Conservation (phyloP, 345 rosid species). For the Erodium maritimum region DNA sequence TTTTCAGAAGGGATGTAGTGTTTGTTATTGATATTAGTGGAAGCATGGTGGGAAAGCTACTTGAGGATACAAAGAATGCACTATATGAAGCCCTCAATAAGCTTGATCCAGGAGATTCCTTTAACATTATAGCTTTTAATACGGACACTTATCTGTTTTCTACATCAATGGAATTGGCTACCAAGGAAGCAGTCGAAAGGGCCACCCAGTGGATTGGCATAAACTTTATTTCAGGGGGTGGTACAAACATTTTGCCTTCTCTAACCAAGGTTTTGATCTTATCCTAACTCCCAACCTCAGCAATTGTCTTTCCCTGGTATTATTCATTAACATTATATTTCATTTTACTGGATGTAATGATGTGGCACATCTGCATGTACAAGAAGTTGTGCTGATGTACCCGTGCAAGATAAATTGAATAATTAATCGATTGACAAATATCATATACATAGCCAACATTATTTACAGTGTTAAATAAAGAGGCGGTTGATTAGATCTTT, state of each 20-base stretch:
- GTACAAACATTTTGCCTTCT: conserved; percentile 63
- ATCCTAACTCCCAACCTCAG: background rate
- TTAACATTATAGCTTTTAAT: conserved; percentile 72
- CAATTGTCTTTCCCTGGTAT: background rate
- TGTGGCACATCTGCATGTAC: no score
- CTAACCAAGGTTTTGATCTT: conserved; percentile 48
- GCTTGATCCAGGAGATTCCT: conserved; percentile 65
- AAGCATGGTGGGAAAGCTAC: conserved; percentile 75
- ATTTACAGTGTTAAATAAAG: no score
- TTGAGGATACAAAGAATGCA: conserved; percentile 58
- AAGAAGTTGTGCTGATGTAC: no score
- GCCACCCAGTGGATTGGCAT: conserved; percentile 59
- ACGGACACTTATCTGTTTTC: conserved; percentile 54
- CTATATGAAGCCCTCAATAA: conserved; percentile 38
- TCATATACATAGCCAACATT: no score
- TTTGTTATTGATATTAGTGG: conserved; percentile 83
- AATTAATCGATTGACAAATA: no score
- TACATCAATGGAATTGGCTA: conserved; percentile 50
- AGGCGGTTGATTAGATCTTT: no score
- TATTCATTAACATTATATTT: no score
- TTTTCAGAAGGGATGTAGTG: conserved; percentile 59
- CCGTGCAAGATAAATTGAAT: no score
- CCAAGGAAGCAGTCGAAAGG: conserved; percentile 46
- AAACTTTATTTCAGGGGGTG: conserved; percentile 48
- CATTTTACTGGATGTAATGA: no score